phyloP scores from a whole-genome alignment of 1,284 basidiomycete species.

The Pseudozyma pruni region DNA sequence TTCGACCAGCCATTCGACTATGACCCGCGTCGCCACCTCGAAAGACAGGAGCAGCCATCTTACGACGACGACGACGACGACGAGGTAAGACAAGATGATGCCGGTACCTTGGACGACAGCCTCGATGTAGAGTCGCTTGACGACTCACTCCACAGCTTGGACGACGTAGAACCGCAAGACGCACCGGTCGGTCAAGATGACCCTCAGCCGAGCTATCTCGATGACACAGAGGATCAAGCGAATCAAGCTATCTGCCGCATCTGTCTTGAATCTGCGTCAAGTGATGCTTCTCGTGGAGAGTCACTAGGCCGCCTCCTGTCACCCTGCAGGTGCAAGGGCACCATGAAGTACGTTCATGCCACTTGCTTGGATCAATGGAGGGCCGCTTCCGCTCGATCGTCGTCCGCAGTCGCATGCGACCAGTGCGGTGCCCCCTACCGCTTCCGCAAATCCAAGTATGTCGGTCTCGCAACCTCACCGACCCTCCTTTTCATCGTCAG shows the following conservation, averaged over 20 bases:
- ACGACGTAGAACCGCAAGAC: background rate
- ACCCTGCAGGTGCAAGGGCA: slow-evolving; percentile 61
- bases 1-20: slow-evolving; percentile 28
- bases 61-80: background rate
- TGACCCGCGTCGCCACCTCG: slow-evolving; percentile 2
- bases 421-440: slow-evolving; percentile 61
- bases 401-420: slow-evolving; percentile 55
- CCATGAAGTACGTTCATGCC: slow-evolving; percentile 65
- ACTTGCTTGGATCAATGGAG: slow-evolving; percentile 62
- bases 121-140: slow-evolving; percentile 1
- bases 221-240: slow-evolving; percentile 16
- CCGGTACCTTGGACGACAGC: background rate
- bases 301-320: slow-evolving; percentile 44
- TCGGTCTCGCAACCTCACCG: slow-evolving; percentile 52
- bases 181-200: background rate
- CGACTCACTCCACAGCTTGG: slow-evolving; percentile 8
- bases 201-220: slow-evolving; percentile 1
- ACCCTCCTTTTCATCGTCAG: slow-evolving; percentile 45
- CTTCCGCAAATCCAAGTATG: slow-evolving; percentile 48
- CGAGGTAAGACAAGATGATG: background rate
- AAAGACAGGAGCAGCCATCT: background rate
- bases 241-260: slow-evolving; percentile 45
- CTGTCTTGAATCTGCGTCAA: slow-evolving; percentile 32
- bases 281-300: slow-evolving; percentile 27
- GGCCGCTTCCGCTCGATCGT: slow-evolving; percentile 35